These are phyloP conservation scores for Colletotrichum euphorbiae DNA, from an alignment of 2,329 filamentous ascomycete genomes.

Conservation along the genomic window DNA sequence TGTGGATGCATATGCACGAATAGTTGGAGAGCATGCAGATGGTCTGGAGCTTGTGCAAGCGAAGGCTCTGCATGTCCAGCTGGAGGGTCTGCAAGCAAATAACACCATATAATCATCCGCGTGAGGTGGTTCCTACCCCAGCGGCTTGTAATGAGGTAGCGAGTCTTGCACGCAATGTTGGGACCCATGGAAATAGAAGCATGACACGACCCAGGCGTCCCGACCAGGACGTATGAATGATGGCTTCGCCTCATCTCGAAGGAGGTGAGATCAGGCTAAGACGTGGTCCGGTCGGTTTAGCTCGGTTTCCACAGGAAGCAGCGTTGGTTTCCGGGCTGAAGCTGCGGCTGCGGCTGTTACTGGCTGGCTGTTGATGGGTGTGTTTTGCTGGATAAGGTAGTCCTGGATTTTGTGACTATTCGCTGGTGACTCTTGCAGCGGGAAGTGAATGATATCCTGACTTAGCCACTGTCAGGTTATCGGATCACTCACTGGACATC, in stretches of 20 bases:
- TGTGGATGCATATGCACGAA: slow-evolving; percentile 37
- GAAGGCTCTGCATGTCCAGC: slow-evolving; percentile 24
- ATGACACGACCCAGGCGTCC: neutral
- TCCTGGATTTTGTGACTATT: neutral
- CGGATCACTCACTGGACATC: too few relatives aligned
- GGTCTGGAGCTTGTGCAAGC: slow-evolving; percentile 32
- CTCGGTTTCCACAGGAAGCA: slow-evolving; percentile 17
- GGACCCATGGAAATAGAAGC: slow-evolving; percentile 22
- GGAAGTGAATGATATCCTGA: slow-evolving; percentile 15
- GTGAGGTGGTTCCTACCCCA: slow-evolving; percentile 1
- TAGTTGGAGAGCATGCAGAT: slow-evolving; percentile 24
- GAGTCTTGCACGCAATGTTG: slow-evolving; percentile 4
- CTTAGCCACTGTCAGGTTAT: slow-evolving; percentile 26
- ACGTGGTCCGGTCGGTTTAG: slow-evolving; percentile 1
- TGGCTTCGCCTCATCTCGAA: slow-evolving; percentile 19
- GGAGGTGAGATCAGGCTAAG: slow-evolving; percentile 12
- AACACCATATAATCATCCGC: slow-evolving; percentile 5
- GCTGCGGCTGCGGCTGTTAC: slow-evolving; percentile 14
- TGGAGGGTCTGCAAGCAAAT: slow-evolving; percentile 4
- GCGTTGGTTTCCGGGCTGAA: slow-evolving; percentile 16
- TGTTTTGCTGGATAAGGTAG: neutral
- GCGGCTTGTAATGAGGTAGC: neutral
- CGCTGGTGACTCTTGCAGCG: neutral
- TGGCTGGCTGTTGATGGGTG: neutral
- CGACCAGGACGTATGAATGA: neutral